Evolutionary conservation across 345 rosid genomes (phyloP).

Genomic region (Xanthoceras sorbifolium): DNA sequence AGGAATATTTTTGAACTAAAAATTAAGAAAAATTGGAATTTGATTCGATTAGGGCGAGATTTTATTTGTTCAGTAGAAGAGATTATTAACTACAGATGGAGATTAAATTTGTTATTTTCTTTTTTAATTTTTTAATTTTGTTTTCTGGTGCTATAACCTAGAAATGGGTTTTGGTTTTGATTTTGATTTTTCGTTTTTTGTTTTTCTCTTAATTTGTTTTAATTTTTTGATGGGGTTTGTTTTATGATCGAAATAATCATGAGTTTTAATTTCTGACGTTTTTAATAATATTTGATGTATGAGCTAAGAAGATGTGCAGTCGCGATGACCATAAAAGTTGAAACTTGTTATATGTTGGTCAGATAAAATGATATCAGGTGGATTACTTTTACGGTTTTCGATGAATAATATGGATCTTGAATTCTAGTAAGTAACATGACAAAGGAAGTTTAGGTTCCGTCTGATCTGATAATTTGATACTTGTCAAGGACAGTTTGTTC

Average conservation of each 20-base stretch:
- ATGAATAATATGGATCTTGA: conserved; percentile 27
- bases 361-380: too few relatives aligned
- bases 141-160: background rate
- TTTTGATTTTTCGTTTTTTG: background rate
- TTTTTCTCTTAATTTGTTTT: background rate
- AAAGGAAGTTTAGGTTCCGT: conserved; percentile 13
- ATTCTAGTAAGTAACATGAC: conserved; percentile 4
- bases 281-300: background rate
- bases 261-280: background rate
- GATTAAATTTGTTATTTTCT: background rate
- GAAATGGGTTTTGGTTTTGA: background rate
- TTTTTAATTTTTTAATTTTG: background rate
- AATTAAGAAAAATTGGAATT: background rate
- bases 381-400: background rate
- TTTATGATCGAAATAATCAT: conserved; percentile 15
- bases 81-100: background rate
- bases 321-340: background rate
- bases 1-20: background rate
- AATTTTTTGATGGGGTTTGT: conserved; percentile 6
- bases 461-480: conserved; percentile 31
- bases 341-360: too few relatives aligned
- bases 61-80: too few relatives aligned
- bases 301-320: conserved; percentile 1
- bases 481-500: conserved; percentile 14
- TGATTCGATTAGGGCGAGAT: conserved; percentile 1